Conservation (phyloP, 2,329 filamentous ascomycete species). For the Clarireedia paspali region DNA sequence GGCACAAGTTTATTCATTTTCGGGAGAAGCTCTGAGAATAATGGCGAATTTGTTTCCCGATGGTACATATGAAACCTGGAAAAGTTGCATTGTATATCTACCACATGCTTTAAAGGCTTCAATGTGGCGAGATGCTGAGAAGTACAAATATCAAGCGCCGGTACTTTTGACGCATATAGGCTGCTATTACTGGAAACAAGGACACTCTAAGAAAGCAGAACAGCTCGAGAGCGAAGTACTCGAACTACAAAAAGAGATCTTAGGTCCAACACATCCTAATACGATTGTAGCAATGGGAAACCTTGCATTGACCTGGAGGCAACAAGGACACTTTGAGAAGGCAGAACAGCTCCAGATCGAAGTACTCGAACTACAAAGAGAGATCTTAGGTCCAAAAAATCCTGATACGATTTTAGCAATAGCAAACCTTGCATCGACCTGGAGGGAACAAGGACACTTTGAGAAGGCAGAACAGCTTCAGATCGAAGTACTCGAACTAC, state of each 20-base stretch:
- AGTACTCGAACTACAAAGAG: background rate
- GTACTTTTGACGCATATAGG: too few species aligned
- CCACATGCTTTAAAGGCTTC: too few species aligned
- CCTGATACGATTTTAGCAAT: background rate
- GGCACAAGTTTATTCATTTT: too few species aligned
- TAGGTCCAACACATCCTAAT: constrained; percentile 2
- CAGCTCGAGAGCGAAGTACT: constrained; percentile 2
- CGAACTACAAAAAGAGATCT: constrained; percentile 1
- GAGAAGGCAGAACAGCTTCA: constrained; percentile 8
- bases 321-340: constrained; percentile 5
- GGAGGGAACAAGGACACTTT: background rate
- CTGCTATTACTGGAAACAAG: background rate
- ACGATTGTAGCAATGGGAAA: constrained; percentile 11
- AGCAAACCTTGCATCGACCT: background rate
- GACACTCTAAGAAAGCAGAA: constrained; percentile 11
- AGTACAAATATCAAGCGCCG: too few species aligned
- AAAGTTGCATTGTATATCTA: too few species aligned
- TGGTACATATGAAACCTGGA: too few species aligned
- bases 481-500: background rate
- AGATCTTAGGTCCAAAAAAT: background rate
- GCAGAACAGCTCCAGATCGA: constrained; percentile 5
- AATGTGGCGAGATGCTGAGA: too few species aligned
- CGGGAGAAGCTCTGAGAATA: too few species aligned
- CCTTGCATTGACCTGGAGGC: background rate
- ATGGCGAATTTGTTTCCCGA: too few species aligned